Evolutionary conservation across 306 rosid genomes (phyloP), one percentile per base, ranked within the genome.

Genomic region (Vigna radiata): DNA sequence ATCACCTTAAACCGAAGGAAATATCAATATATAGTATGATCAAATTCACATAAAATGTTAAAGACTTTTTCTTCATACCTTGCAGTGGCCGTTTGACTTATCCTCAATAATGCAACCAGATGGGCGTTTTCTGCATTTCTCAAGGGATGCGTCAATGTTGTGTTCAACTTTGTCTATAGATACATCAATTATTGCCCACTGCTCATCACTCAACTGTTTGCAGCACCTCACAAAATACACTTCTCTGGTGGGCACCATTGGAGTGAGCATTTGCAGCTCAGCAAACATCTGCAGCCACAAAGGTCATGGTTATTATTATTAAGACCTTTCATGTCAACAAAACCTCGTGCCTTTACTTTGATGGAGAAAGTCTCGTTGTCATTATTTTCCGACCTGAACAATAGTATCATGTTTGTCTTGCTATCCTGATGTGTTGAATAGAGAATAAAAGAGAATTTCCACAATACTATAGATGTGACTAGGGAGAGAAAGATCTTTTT

Each of bases 31-130:
- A 29, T 29, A 29, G 27, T 25, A 25, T 2, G 18, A 25, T 25
- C 27, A 25, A 25, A 25, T 25, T 6, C 12, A 14, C 43, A 14
- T 8, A 29, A 31, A 61, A 61, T 61, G 46, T 31, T 61, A 7
- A 61, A 60, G 6, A 61, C 13, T 29, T 59, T 11, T 17, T n/a
- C 29, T 29, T 36, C 29, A 52, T 25, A 95, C 98, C 91, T 96
- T 96, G 90, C 99, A 96, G 72, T 96, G 99, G 49, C 96, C 96
- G 53, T 96, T 96, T 49, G 96, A 85, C 81, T 92, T 90, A 56
- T 96, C 99, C 78, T 96, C 90, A 48, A 96, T 96, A 71, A 96
- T 89, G 87, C 98, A 96, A 70, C 99, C 99, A 1, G 98, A 96
- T 18, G 99, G 97, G 29, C 97, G 94, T 86, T 92, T 96, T 83